Evolutionary conservation across 1,284 basidiomycete species (phyloP).

Genomic region (Porodaedalea pini): DNA sequence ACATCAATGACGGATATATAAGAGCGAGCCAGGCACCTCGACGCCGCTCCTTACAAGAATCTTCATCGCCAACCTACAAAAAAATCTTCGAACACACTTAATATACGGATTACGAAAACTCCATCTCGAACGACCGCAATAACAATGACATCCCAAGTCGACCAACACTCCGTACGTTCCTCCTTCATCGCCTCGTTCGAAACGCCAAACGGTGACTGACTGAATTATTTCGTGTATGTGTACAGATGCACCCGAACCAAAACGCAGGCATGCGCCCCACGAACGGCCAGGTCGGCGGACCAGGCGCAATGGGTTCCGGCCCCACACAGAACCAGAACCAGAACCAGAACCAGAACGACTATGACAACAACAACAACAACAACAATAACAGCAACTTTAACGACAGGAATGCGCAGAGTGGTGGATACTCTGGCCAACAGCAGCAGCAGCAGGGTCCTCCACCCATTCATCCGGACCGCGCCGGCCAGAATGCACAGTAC

Average conservation of each 20-base stretch:
- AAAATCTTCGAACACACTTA: too few species aligned
- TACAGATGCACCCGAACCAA: background rate
- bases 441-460: background rate
- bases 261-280: slow-evolving; percentile 12
- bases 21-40: too few species aligned
- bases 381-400: background rate
- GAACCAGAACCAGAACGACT: background rate
- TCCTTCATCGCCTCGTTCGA: background rate
- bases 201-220: background rate
- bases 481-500: background rate
- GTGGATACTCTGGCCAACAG: background rate
- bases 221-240: background rate
- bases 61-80: too few species aligned
- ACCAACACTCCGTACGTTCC: background rate
- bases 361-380: background rate
- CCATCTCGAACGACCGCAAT: background rate
- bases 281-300: slow-evolving; percentile 9
- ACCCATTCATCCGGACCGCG: background rate
- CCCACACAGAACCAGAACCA: background rate
- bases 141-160: background rate
- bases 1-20: too few species aligned
- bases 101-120: background rate
- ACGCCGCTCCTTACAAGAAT: too few species aligned
- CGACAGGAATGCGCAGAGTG: background rate
- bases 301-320: background rate